These are phyloP conservation scores for Prinsepia uniflora DNA, from an alignment of 306 rosid genomes.

Conservation along the genomic window DNA sequence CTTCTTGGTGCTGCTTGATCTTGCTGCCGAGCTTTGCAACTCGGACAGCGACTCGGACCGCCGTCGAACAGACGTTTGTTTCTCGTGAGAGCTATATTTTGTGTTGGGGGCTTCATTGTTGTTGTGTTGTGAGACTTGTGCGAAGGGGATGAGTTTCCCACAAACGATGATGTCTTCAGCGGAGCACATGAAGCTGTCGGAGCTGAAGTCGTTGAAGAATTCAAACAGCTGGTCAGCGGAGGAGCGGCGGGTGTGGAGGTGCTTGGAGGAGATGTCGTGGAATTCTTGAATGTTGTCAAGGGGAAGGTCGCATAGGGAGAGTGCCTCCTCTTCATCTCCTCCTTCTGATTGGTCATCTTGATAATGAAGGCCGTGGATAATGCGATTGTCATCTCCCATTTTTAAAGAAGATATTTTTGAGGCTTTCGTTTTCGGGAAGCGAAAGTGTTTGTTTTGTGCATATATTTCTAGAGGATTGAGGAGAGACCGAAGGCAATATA, in stretches of 20 bases:
- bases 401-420: neutral
- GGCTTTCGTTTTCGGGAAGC: neutral
- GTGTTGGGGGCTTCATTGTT: neutral
- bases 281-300: slow-evolving; percentile 17
- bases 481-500: slow-evolving; percentile 13
- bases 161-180: slow-evolving; percentile 65
- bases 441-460: neutral
- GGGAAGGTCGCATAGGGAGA: slow-evolving; percentile 60
- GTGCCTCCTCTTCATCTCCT: slow-evolving; percentile 40
- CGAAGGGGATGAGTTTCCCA: slow-evolving; percentile 53
- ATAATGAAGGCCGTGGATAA: neutral
- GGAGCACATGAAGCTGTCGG: slow-evolving; percentile 47
- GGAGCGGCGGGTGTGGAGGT: slow-evolving; percentile 20
- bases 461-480: neutral
- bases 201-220: slow-evolving; percentile 45
- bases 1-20: slow-evolving; percentile 46
- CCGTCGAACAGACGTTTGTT: slow-evolving; percentile 19
- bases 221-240: slow-evolving; percentile 42
- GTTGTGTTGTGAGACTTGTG: neutral
- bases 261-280: slow-evolving; percentile 6
- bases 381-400: slow-evolving; percentile 4
- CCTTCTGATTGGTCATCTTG: neutral
- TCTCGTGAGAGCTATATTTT: neutral
- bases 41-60: slow-evolving; percentile 50
- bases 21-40: slow-evolving; percentile 32